Evolutionary conservation across 139 green algal species (phyloP), one percentile per base, ranked within the genome.

Genomic region (Haematococcus sp.): DNA sequence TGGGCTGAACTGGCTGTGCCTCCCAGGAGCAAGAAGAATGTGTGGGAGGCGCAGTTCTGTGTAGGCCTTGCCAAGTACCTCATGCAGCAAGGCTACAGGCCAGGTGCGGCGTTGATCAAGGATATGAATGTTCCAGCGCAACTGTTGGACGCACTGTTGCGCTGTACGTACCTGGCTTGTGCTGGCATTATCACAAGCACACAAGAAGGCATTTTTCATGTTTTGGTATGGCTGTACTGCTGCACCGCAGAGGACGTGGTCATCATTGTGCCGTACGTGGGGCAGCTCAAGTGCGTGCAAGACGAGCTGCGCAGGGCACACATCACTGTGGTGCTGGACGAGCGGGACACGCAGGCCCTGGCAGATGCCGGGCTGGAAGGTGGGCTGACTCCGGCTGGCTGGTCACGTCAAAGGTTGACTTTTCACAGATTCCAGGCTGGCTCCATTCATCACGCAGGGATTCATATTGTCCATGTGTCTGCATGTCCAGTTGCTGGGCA

Each of bases 201-300:
- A n/a, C n/a, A n/a, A n/a, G n/a, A n/a, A n/a, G n/a, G n/a, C n/a
- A n/a, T n/a, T n/a, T n/a, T n/a, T n/a, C n/a, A n/a, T n/a, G n/a
- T n/a, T n/a, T n/a, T n/a, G n/a, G 25, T 11, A 32, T 27, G 16
- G 7, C 28, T 46, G 15, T 49, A 7, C 33, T 15, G 11, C 16
- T 23, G 17, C 9, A 19, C 25, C 52, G 64, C 60, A 70, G 84
- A 76, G 25, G 82, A 91, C 19, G 54, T 94, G 4, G 84, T 84
- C 19, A 90, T 95, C 46, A 56, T 95, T 17, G 93, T 90, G 17
- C 87, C 89, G 1, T 94, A 95, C 76, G 71, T 91, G 3, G 89
- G 89, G 0, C 91, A 95, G 87, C 84, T 95, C 32, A 68, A 0
- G 65, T 88, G 59, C 49, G 79, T 20, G 70, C 25, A 3, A 64